Percentiles rank a stretch among this genome's conserved stretches.
These are phyloP conservation scores for Lachnum nothofagi DNA, from an alignment of 2,329 filamentous ascomycete genomes.

Conservation along the genomic window DNA sequence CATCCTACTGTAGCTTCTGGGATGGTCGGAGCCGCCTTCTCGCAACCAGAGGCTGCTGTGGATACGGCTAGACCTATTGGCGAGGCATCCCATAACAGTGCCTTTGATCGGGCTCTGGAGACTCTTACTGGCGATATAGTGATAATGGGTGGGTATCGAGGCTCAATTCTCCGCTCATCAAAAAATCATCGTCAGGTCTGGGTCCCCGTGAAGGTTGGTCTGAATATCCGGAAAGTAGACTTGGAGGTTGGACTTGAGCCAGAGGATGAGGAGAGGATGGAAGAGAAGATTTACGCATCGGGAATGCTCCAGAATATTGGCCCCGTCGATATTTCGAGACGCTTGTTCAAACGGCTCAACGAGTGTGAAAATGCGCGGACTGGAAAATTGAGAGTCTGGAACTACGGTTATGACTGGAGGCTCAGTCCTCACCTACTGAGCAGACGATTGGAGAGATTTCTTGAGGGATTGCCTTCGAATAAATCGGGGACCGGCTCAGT, in stretches of 20 bases:
- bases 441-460: conserved; percentile 63
- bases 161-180: conserved; percentile 80
- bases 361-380: conserved; percentile 67
- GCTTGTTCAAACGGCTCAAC: conserved; percentile 72
- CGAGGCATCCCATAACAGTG: conserved; percentile 41
- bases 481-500: conserved; percentile 39
- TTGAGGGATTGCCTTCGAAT: conserved; percentile 73
- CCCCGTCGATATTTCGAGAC: conserved; percentile 80
- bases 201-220: conserved; percentile 87
- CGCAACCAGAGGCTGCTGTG: conserved; percentile 15
- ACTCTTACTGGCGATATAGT: conserved; percentile 78
- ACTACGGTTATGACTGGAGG: conserved; percentile 95
- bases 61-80: conserved; percentile 10
- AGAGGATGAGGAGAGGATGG: conserved; percentile 79
- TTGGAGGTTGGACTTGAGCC: conserved; percentile 77
- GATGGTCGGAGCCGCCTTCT: conserved; percentile 15
- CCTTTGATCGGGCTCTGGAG: conserved; percentile 52
- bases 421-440: conserved; percentile 75
- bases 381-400: conserved; percentile 72
- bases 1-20: conserved; percentile 19
- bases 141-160: conserved; percentile 83
- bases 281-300: conserved; percentile 74
- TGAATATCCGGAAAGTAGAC: conserved; percentile 88
- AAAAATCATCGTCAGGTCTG: conserved; percentile 82
- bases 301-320: conserved; percentile 91